Base-by-base conservation (phyloP, 2,329 filamentous ascomycete genomes). In the Teratosphaeria nubilosa region DNA sequence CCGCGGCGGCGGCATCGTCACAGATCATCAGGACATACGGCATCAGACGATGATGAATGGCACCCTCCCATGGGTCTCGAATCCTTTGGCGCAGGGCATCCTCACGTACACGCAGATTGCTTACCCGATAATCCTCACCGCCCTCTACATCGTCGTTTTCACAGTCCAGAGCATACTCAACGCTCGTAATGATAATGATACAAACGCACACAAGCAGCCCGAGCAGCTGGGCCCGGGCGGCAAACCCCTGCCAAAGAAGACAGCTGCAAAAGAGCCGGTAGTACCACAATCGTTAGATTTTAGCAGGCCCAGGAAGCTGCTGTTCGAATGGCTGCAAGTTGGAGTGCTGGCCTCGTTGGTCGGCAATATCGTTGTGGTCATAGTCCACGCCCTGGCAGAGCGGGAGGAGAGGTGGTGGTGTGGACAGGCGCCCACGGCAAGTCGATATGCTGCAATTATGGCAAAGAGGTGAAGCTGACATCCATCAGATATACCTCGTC, bases 201-300 rank as follows among this genome's bases (percentile, higher is more conserved):
- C 73, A 62, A 72, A 75, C 52, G 71, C 77, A 66, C 58, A 59
- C 10, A 59, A 61, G 7, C 59, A 62, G 56, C 62, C 66, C 70
- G 71, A 75, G 60, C 80, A 82, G 63, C 85, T 80, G 56, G 91
- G 91, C n/a, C 91, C 91, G 1, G 91, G 90, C 58, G 92, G 91
- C 64, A 91, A 95, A 72, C 90, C 90, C 34, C 78, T 96, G 56
- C 91, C 90, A 60, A 87, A 85, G 70, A 83, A 73, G 68, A 77
- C 75, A 66, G 74, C 70, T 57, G 65, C 64, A 37, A 58, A 89
- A 67, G 74, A 72, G 63, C 56, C 64, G n/a, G 59, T 56, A 16
- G 59, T 64, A 64, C 68, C 78, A 70, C 76, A 76, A 63, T 75
- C 74, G 60, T 75, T 76, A 63, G 80, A 84, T 64, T 85, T 90